phyloP scores from a whole-genome alignment of 2,329 filamentous ascomycete genomes.

The Sclerotinia subarctica region DNA sequence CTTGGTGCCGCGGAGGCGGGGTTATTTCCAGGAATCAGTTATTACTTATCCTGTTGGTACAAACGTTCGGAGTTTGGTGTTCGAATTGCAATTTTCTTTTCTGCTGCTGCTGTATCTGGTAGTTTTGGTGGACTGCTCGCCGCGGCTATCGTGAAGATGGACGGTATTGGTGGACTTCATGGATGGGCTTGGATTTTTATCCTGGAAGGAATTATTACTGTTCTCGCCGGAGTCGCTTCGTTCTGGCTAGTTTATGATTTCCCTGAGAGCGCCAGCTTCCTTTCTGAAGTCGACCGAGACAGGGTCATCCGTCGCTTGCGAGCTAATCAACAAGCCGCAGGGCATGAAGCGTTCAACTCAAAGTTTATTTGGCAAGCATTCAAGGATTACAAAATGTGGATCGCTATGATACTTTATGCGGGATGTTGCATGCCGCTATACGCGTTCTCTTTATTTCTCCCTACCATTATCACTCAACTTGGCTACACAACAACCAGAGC shows the following conservation, averaged over 20 bases:
- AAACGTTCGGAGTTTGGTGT: slow-evolving; percentile 74
- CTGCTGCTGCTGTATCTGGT: slow-evolving; percentile 73
- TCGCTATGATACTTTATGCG: slow-evolving; percentile 74
- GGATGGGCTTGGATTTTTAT: slow-evolving; percentile 68
- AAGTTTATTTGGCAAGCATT: slow-evolving; percentile 68
- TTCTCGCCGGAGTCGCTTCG: slow-evolving; percentile 63
- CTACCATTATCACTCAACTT: slow-evolving; percentile 67
- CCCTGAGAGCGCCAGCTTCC: slow-evolving; percentile 71
- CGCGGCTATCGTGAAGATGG: slow-evolving; percentile 67
- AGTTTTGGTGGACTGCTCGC: slow-evolving; percentile 74
- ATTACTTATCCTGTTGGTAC: slow-evolving; percentile 84
- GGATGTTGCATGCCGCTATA: slow-evolving; percentile 70
- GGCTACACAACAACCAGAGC: slow-evolving; percentile 56
- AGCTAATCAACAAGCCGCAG: slow-evolving; percentile 69
- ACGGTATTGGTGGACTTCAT: slow-evolving; percentile 54
- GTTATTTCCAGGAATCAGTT: slow-evolving; percentile 73
- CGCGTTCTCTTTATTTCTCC: slow-evolving; percentile 74
- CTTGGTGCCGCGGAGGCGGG: slow-evolving; percentile 73
- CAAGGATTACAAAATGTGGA: slow-evolving; percentile 82
- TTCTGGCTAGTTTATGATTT: slow-evolving; percentile 84
- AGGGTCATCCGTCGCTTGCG: slow-evolving; percentile 70
- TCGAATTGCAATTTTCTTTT: slow-evolving; percentile 81
- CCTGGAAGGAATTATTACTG: slow-evolving; percentile 66
- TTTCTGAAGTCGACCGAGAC: slow-evolving; percentile 65
- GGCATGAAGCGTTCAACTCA: slow-evolving; percentile 72